phyloP scores from a whole-genome alignment of 2,329 filamentous ascomycete species.

The Venturiaceae sp. region DNA sequence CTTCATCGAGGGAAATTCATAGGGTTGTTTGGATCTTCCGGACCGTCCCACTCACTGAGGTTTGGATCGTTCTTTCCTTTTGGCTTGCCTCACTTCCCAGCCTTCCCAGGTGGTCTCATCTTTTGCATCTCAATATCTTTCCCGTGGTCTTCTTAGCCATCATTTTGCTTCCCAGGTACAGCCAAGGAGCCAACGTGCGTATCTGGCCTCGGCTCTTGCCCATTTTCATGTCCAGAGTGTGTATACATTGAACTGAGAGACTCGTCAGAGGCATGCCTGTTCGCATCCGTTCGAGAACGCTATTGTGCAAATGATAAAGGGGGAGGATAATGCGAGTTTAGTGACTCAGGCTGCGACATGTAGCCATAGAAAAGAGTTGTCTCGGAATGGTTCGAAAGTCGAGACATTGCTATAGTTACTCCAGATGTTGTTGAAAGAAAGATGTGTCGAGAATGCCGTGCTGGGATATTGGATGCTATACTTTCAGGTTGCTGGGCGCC shows the following conservation, averaged over 20 bases:
- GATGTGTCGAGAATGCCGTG: neutral
- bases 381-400: neutral
- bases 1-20: slow-evolving; percentile 45
- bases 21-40: slow-evolving; percentile 48
- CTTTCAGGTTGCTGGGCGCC: neutral
- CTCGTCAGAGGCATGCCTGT: neutral
- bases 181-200: neutral
- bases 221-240: neutral
- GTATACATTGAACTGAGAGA: neutral
- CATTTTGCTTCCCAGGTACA: neutral
- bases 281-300: neutral
- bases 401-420: neutral
- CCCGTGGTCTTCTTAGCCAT: neutral
- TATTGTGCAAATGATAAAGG: neutral
- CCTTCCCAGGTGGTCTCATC: neutral
- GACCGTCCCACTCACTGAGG: slow-evolving; percentile 50
- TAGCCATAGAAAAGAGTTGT: neutral
- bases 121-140: neutral
- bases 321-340: neutral
- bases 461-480: neutral
- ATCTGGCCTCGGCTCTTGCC: neutral
- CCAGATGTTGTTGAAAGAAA: neutral
- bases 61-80: slow-evolving; percentile 29
- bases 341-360: neutral
- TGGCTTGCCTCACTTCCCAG: neutral